phyloP scores from a whole-genome alignment of 208 protist genomes.

The Leishmania major region DNA sequence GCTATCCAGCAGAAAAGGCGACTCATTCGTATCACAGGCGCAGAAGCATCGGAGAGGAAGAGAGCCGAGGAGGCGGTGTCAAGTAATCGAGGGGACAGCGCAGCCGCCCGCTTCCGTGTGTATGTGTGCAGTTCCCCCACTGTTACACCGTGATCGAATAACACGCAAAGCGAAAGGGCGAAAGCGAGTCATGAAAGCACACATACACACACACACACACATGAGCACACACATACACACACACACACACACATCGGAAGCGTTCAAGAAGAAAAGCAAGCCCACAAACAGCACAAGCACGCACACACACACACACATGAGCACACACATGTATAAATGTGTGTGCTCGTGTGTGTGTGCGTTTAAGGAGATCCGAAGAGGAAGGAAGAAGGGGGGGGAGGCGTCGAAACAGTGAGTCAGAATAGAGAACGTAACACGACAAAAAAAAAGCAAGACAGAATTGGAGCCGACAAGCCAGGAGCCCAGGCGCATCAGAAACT shows the following conservation, averaged over 20 bases:
- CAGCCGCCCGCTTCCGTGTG: neutral
- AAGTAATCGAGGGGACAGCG: neutral
- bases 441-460: neutral
- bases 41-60: neutral
- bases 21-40: neutral
- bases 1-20: neutral
- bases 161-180: neutral
- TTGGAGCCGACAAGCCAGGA: neutral
- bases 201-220: neutral
- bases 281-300: too few species aligned
- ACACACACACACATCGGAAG: neutral
- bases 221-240: neutral
- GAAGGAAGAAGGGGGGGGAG: neutral
- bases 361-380: too few species aligned
- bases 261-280: neutral
- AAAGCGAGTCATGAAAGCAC: neutral
- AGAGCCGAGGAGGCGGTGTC: neutral
- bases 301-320: too few species aligned
- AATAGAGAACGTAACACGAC: too few species aligned
- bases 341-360: too few species aligned
- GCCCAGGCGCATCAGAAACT: neutral
- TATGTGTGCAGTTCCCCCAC: neutral
- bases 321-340: too few species aligned
- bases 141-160: neutral
- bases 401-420: too few species aligned